Percentiles rank a stretch among this genome's conserved stretches.
Conservation (phyloP, 164 flowering plant species). For the Chloranthus sessilifolius region DNA sequence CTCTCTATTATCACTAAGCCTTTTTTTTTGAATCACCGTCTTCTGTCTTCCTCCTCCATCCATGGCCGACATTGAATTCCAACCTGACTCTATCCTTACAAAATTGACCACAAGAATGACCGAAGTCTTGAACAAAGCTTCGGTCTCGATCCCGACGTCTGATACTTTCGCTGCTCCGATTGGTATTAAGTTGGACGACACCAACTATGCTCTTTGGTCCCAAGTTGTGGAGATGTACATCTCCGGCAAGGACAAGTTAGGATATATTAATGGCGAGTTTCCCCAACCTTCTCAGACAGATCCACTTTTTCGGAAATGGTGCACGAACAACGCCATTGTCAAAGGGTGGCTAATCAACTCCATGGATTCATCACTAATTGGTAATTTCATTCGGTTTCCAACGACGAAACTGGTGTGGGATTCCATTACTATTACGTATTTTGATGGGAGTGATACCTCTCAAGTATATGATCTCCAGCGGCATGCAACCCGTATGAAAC, state of each 20-base stretch:
- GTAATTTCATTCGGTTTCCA: conserved; percentile 4
- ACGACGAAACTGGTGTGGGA: conserved; percentile 1
- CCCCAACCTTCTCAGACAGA: neutral
- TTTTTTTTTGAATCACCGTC: too few relatives aligned
- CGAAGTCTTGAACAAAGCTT: too few relatives aligned
- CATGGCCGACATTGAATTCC: too few relatives aligned
- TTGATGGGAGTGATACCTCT: conserved; percentile 1
- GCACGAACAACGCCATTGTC: conserved; percentile 1
- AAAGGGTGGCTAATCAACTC: conserved; percentile 4
- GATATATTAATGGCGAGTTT: neutral
- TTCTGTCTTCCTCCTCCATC: too few relatives aligned
- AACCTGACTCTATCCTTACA: too few relatives aligned
- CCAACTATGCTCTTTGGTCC: too few relatives aligned
- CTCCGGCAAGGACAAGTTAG: neutral
- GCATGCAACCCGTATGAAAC: neutral
- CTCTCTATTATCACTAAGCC: too few relatives aligned
- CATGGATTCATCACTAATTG: conserved; percentile 4
- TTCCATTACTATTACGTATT: too few relatives aligned
- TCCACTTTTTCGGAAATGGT: neutral
- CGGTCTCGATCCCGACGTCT: too few relatives aligned
- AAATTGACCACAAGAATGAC: too few relatives aligned
- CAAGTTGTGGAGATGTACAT: conserved; percentile 2
- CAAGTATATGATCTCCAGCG: conserved; percentile 1
- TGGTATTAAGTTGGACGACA: too few relatives aligned
- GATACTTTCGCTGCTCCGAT: too few relatives aligned